Base-by-base conservation (phyloP, 768 basidiomycete species). In the Pluteus cervinus region DNA sequence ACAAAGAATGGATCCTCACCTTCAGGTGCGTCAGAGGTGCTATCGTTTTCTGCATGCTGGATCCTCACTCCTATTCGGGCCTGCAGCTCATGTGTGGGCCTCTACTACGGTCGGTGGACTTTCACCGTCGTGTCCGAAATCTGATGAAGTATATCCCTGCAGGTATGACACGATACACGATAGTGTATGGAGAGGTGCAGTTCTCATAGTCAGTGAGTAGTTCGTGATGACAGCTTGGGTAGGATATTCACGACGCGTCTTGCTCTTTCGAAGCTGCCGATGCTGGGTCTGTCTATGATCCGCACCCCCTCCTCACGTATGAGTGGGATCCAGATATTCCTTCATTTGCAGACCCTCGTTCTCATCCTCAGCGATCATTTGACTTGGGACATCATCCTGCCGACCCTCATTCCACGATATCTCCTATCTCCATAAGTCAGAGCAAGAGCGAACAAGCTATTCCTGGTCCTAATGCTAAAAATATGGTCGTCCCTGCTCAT, bases 11-110 rank as follows among this genome's bases (percentile, higher is more conserved):
- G 61, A 80, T 15, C 91, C 91, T 7, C 75, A 85, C 58, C 69
- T 96, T 18, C 82, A 86, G 56, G 73, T 70, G 39, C 26, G 61
- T 51, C 8, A 29, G 17, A 10, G 20, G 20, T 18, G 5, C 28
- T 14, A 29, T 37, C 37, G 15, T 37, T 7, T 10, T 21, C 14
- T 2, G 34, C 33, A 15, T 37, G n/a, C 31, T 15, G 20, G 15
- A 18, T 17, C 22, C 15, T 38, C 29, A 36, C 40, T 35, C 15
- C 43, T 36, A 28, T 24, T 21, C 24, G 38, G 17, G 34, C 20
- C 31, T 24, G n/a, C 56, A 83, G 69, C 75, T 93, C 51, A 92
- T 94, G 89, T 88, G 86, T 39, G 91, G 92, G 0, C 91, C 91
- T 15, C 65, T 97, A 12, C 61, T 97, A 36, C 66, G 63, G 70